Conservation (phyloP, 1,139 yeast species). For the Pichia sp. region DNA sequence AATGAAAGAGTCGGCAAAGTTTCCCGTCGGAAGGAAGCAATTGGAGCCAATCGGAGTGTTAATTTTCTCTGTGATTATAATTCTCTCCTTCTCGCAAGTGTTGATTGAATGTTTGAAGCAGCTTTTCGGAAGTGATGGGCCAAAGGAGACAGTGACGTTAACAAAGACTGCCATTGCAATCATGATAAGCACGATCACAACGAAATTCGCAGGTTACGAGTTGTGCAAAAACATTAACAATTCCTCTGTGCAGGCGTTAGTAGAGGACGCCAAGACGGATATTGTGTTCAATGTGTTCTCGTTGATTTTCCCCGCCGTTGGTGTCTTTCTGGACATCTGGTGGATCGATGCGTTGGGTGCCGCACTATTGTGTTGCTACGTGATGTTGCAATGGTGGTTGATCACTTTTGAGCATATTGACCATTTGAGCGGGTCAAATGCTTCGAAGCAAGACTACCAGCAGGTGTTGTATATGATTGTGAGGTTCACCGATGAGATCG, state of each 20-base stretch:
- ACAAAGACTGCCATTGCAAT: conserved; percentile 54
- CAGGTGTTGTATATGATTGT: conserved; percentile 62
- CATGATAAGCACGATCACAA: conserved; percentile 59
- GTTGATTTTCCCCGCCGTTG: conserved; percentile 63
- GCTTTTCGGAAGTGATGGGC: conserved; percentile 27
- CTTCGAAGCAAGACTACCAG: conserved; percentile 59
- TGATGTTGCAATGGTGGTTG: conserved; percentile 58
- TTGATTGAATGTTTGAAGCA: conserved; percentile 54
- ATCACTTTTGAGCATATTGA: conserved; percentile 67
- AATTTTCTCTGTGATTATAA: conserved; percentile 67
- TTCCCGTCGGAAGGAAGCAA: conserved; percentile 70
- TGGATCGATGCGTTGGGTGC: conserved; percentile 81
- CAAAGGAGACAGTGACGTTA: conserved; percentile 41
- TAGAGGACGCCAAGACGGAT: conserved; percentile 80
- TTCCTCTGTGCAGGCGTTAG: conserved; percentile 71
- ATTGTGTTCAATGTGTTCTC: conserved; percentile 69
- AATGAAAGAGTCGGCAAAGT: conserved; percentile 50
- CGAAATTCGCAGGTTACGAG: conserved; percentile 58
- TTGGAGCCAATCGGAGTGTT: conserved; percentile 77
- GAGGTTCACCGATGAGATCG: conserved; percentile 66
- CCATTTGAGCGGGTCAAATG: conserved; percentile 72
- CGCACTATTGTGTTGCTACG: conserved; percentile 54
- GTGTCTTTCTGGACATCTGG: conserved; percentile 51
- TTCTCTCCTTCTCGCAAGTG: conserved; percentile 69
- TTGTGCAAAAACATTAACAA: conserved; percentile 65